These are phyloP conservation scores for Tolypocladium tropicale DNA, from an alignment of 2,329 filamentous ascomycete species.

Conservation along the genomic window DNA sequence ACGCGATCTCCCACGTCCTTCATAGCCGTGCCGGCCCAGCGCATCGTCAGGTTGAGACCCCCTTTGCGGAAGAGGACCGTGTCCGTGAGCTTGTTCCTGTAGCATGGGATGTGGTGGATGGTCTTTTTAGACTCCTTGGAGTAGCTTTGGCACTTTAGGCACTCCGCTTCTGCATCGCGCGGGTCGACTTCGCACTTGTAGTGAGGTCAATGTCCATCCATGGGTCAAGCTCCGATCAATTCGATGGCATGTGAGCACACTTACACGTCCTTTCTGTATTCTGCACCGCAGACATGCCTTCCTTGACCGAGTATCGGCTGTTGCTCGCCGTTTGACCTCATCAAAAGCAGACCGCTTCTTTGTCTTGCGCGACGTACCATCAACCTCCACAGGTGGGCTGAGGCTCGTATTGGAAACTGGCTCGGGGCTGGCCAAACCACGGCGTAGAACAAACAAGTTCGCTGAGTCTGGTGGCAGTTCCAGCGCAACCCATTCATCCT, in stretches of 20 bases:
- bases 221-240: neutral
- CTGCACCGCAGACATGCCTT: slow-evolving; percentile 34
- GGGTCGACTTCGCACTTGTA: slow-evolving; percentile 27
- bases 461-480: neutral
- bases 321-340: slow-evolving; percentile 17
- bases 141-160: slow-evolving; percentile 28
- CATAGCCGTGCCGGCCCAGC: slow-evolving; percentile 30
- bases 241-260: slow-evolving; percentile 7
- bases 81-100: slow-evolving; percentile 31
- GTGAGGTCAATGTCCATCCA: neutral
- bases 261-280: slow-evolving; percentile 32
- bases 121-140: slow-evolving; percentile 32
- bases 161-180: slow-evolving; percentile 20
- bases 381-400: neutral
- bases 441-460: neutral
- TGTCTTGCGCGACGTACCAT: slow-evolving; percentile 1
- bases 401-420: neutral
- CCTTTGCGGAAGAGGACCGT: slow-evolving; percentile 30
- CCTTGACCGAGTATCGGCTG: slow-evolving; percentile 21
- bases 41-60: slow-evolving; percentile 31
- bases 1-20: slow-evolving; percentile 28
- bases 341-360: slow-evolving; percentile 10
- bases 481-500: neutral
- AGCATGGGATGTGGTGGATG: slow-evolving; percentile 33
- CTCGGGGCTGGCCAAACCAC: neutral